Base-by-base conservation (phyloP, 495 filamentous ascomycete species). In the Xanthoparmelia taractica region DNA sequence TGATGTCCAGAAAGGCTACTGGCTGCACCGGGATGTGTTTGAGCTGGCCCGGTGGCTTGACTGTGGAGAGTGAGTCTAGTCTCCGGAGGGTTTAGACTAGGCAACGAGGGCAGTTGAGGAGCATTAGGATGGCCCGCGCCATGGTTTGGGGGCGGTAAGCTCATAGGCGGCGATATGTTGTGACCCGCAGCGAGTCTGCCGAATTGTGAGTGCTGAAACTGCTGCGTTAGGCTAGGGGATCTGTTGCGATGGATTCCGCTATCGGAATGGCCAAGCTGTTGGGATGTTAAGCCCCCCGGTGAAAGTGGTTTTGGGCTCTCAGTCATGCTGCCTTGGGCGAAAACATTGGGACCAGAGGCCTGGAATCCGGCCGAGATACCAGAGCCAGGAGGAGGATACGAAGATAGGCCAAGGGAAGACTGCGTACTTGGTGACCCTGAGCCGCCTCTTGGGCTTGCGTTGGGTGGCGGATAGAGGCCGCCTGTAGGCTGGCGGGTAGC, bases 231-330 rank as follows among this genome's bases (percentile, higher is more conserved):
- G 65, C 84, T 85, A 15, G 90, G 89, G 10, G 89, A 91, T 61
- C 88, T 81, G 59, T 85, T 82, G 34, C 84, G 81, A 65, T 80
- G 81, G 34, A 81, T 70, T 61, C 71, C 74, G 33, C 72, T 67
- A 63, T 79, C 74, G 43, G 76, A 61, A 55, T 85, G 82, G 37
- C 81, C 78, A 10, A 82, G 75, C 66, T 86, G 82, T 63, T 85
- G 82, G 34, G 82, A 77, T 56, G 85, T 82, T 48, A 80, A 74
- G 25, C 83, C 83, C 67, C 82, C 84, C 6, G 92, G 92, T 40
- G 91, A 96, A 38, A 96, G 77, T 6, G 92, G 89, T 70, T 89
- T 93, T 0, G 91, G 90, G 66, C 88, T 93, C 70, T 96, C 92
- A 6, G 87, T 92, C 80, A 95, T 88, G 61, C 80, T 79, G 59